These are phyloP conservation scores for Podospora appendiculata DNA, from an alignment of 495 filamentous ascomycete species.

Conservation along the genomic window DNA sequence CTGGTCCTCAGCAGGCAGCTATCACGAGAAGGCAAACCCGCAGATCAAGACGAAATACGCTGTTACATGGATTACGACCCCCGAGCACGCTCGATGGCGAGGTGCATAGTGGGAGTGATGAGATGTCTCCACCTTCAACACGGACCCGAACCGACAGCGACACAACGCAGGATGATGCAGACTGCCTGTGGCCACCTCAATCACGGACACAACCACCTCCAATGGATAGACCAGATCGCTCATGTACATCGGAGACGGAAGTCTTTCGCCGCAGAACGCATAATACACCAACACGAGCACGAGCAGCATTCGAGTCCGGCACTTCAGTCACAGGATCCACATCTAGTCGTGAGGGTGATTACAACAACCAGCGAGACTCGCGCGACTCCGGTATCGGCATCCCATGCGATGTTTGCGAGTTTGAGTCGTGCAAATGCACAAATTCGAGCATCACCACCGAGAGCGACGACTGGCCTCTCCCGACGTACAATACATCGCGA, in stretches of 20 bases:
- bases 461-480: background rate
- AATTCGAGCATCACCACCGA: background rate
- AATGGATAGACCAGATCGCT: no score
- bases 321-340: background rate
- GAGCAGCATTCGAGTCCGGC: background rate
- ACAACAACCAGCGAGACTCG: slow-evolving; percentile 8
- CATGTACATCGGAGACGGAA: no score
- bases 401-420: slow-evolving; percentile 7
- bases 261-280: background rate
- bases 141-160: background rate
- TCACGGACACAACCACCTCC: background rate
- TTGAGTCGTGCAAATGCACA: slow-evolving; percentile 8
- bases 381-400: slow-evolving; percentile 18
- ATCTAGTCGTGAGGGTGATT: background rate
- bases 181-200: background rate
- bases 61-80: background rate
- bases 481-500: background rate
- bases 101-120: background rate
- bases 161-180: background rate
- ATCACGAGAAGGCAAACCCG: background rate
- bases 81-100: background rate
- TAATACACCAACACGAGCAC: background rate
- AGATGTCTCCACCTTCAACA: background rate
- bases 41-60: slow-evolving; percentile 3
- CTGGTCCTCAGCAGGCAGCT: background rate